These are phyloP conservation scores for Tulasnella calospora DNA, from an alignment of 768 basidiomycete genomes.

Conservation along the genomic window DNA sequence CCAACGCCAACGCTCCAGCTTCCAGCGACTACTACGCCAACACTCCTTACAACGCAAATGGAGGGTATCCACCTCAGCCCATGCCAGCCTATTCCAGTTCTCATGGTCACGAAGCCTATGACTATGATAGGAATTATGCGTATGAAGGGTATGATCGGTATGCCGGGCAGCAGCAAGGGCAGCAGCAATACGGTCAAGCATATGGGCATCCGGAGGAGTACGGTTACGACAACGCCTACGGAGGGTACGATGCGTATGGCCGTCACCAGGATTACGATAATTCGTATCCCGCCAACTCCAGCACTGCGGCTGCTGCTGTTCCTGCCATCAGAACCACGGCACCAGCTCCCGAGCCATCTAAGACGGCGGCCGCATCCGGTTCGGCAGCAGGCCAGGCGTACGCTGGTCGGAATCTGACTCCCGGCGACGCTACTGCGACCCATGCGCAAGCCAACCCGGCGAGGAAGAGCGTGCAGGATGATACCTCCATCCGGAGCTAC, in stretches of 20 bases:
- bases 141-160: constrained; percentile 8
- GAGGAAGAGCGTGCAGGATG: constrained; percentile 17
- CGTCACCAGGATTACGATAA: neutral
- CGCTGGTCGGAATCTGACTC: constrained; percentile 18
- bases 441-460: neutral
- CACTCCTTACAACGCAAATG: constrained; percentile 5
- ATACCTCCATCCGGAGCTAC: constrained; percentile 19
- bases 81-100: constrained; percentile 11
- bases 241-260: constrained; percentile 18
- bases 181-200: constrained; percentile 8
- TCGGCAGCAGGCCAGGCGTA: neutral
- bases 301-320: neutral
- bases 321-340: neutral
- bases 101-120: constrained; percentile 10
- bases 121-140: neutral
- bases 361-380: neutral
- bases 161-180: neutral
- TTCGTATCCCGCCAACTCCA: neutral
- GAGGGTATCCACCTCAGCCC: constrained; percentile 22
- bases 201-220: constrained; percentile 7
- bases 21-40: constrained; percentile 17
- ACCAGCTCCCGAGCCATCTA: neutral
- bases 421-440: neutral
- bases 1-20: constrained; percentile 6
- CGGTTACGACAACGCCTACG: constrained; percentile 14